phyloP scores from a whole-genome alignment of 2,329 filamentous ascomycete species.

The Aspergillus cejpii region DNA sequence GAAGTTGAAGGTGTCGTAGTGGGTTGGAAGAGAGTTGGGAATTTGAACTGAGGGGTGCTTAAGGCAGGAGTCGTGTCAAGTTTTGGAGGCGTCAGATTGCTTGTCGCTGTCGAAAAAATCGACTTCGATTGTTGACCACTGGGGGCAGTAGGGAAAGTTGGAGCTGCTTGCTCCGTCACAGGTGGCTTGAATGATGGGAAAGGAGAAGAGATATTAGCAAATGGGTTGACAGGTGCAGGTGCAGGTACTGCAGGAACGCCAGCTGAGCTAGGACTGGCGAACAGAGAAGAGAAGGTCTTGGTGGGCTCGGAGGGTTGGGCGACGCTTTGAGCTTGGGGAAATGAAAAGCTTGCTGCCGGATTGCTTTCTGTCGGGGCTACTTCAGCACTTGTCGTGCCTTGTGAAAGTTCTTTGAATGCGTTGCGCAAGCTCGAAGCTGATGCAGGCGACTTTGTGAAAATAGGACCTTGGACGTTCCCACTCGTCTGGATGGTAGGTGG shows the following conservation, averaged over 20 bases:
- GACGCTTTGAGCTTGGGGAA: constrained; percentile 2
- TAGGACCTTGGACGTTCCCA: constrained; percentile 10
- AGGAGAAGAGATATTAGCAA: constrained; percentile 7
- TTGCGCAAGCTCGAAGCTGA: constrained; percentile 13
- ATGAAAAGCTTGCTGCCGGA: not conserved
- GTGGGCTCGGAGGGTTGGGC: constrained; percentile 12
- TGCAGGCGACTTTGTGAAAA: constrained; percentile 6
- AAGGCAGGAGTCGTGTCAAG: constrained; percentile 1
- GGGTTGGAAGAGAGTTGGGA: constrained; percentile 1
- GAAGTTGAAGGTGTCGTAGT: constrained; percentile 6
- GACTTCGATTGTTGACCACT: constrained; percentile 8
- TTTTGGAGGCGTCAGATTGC: not conserved
- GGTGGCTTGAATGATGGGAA: not conserved
- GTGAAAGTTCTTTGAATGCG: constrained; percentile 21
- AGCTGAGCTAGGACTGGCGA: not conserved
- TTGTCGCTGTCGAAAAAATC: constrained; percentile 6
- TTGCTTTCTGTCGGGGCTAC: not conserved
- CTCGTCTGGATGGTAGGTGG: constrained; percentile 17
- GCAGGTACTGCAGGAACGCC: not conserved
- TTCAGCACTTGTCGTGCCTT: constrained; percentile 1
- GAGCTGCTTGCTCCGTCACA: constrained; percentile 1
- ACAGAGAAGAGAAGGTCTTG: constrained; percentile 8
- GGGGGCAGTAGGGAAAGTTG: not conserved
- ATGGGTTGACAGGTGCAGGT: constrained; percentile 9
- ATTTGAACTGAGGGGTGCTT: not conserved